Evolutionary conservation across 352 stramenopile species (phyloP).

Genomic region (Globisporangium acanthophoron): DNA sequence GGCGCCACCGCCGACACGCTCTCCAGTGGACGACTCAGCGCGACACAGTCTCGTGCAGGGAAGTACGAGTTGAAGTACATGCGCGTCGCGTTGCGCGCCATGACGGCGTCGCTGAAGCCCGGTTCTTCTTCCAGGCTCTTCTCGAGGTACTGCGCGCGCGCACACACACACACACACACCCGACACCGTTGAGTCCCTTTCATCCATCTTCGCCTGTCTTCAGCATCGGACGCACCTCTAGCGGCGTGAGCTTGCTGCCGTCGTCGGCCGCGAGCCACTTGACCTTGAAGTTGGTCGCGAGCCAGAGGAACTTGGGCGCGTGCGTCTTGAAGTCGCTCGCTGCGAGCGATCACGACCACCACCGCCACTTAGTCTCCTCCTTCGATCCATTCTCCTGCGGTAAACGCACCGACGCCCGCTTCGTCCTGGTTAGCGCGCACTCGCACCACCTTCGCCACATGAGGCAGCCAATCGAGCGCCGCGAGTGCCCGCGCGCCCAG

Average conservation of each 20-base stretch:
- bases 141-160: slow-evolving; percentile 40
- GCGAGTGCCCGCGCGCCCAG: slow-evolving; percentile 38
- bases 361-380: background rate
- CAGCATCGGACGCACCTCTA: slow-evolving; percentile 7
- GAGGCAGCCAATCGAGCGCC: slow-evolving; percentile 39
- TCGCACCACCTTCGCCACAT: slow-evolving; percentile 30
- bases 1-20: slow-evolving; percentile 11
- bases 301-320: slow-evolving; percentile 57
- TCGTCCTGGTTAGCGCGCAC: slow-evolving; percentile 60
- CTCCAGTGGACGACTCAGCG: slow-evolving; percentile 46
- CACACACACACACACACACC: background rate
- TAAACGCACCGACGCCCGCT: slow-evolving; percentile 32
- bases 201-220: background rate
- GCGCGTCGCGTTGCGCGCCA: slow-evolving; percentile 39
- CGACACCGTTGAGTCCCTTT: background rate
- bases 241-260: slow-evolving; percentile 38
- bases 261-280: slow-evolving; percentile 50
- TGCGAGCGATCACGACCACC: slow-evolving; percentile 7
- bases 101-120: slow-evolving; percentile 52
- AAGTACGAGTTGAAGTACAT: slow-evolving; percentile 64
- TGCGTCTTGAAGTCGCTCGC: slow-evolving; percentile 40
- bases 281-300: slow-evolving; percentile 57
- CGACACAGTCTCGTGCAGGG: slow-evolving; percentile 27
- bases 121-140: slow-evolving; percentile 32
- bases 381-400: background rate